Base-by-base conservation (phyloP, 78 protist species). In the Capsaspora owczarzaki region DNA sequence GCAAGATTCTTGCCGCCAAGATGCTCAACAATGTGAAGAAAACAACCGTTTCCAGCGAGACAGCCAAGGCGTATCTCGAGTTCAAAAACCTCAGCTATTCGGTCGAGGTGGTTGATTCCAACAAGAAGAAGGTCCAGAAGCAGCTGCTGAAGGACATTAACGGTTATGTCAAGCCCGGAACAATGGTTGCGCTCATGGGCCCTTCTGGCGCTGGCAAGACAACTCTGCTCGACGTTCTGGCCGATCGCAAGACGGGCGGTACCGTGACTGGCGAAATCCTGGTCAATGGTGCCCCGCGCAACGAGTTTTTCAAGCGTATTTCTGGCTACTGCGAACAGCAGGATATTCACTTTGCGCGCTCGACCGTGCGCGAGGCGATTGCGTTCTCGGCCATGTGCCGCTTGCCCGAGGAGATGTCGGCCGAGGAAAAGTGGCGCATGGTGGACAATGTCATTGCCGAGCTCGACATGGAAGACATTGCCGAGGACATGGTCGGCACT, bases 311-410 rank as follows among this genome's bases (percentile, higher is more conserved):
- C 47, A n/a, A 43, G 44, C 74, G 47, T 23, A 5, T 76, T 20
- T 0, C n/a, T 35, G 88, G 43, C 29, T 87, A 76, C 35, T 84
- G 79, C 33, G 16, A 12, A 43, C 90, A 90, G 76, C 86, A 88
- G 38, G 94, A 91, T 70, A 4, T 20, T 19, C 27, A 86, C 42
- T 19, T 85, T 33, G 78, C 61, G 53, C 14, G 25, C 38, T n/a
- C 85, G 79, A 88, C 94, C 10, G 94, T 91, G 41, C 10, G 42
- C 3, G 92, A 91, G 78, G 61, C 86, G 25, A 38, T 91, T 49
- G n/a, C 60, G 27, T 82, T 68, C 47, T 38, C 76, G 4, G 91
- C 90, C 20, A 38, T 19, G n/a, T 79, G 86, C 27, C 82, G 91
- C 8, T 37, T 83, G 10, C 90, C 93, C 8, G 53, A 8, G 27